phyloP scores from a whole-genome alignment of 2,329 filamentous ascomycete species.

The Ceratocystis ficicola region DNA sequence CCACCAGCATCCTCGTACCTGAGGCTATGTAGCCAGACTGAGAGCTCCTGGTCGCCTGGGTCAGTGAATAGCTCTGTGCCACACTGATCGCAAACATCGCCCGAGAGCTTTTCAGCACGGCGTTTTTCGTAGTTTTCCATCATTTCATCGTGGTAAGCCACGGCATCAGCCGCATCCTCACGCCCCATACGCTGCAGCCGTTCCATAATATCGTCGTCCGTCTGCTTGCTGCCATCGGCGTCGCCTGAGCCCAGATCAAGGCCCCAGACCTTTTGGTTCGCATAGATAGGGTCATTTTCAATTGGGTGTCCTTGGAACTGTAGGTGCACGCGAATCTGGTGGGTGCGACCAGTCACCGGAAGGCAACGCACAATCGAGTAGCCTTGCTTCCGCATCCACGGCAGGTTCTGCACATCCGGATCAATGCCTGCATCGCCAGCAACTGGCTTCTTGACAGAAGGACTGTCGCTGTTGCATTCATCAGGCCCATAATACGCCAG shows the following conservation, averaged over 20 bases:
- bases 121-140: constrained; percentile 79
- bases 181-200: constrained; percentile 85
- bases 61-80: constrained; percentile 86
- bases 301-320: constrained; percentile 93
- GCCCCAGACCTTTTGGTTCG: constrained; percentile 86
- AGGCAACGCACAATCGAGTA: constrained; percentile 93
- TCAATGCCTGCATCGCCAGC: constrained; percentile 17
- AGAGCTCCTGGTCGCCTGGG: constrained; percentile 77
- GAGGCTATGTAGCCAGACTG: constrained; percentile 85
- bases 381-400: constrained; percentile 50
- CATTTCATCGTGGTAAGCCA: constrained; percentile 90
- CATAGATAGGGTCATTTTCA: constrained; percentile 94
- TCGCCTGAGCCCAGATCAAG: constrained; percentile 58
- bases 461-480: constrained; percentile 25
- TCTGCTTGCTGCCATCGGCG: constrained; percentile 53
- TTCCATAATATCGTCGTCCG: constrained; percentile 81
- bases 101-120: constrained; percentile 88
- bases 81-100: constrained; percentile 67
- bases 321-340: constrained; percentile 87
- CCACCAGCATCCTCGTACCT: constrained; percentile 77
- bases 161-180: constrained; percentile 76
- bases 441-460: constrained; percentile 20
- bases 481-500: constrained; percentile 74
- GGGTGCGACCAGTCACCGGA: constrained; percentile 84
- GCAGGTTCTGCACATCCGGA: constrained; percentile 27